Base-by-base conservation (phyloP, 192 early-diverging fungal genomes). In the Glomus cerebriforme region DNA sequence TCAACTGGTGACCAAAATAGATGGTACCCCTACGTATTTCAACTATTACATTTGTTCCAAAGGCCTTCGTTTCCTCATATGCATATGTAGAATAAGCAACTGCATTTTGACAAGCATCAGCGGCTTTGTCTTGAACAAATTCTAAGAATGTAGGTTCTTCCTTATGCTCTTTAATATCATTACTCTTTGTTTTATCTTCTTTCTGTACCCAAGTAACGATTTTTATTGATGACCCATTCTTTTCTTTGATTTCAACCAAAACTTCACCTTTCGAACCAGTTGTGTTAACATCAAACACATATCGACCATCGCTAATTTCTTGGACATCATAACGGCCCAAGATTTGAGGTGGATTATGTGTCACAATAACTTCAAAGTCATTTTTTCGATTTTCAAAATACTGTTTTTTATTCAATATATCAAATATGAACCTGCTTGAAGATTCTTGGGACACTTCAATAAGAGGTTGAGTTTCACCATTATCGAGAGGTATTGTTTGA, bases 241-340 rank as follows among this genome's bases (percentile, higher is more conserved):
- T 76, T 49, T 63, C 69, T 43, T 35, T 76, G 15, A 76, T 64
- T 29, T 59, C 74, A 37, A 76, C 59, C 8, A 39, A 39, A 29
- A 76, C 59, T 22, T 64, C 60, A 12, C 74, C 74, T 76, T 63
- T 31, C 1, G 74, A 59, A 9, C 35, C 59, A 37, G 34, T 63
- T 24, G 74, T 59, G 29, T 76, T 34, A 63, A 76, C 64, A 0
- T 76, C 74, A 76, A 76, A 76, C 32, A 13, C 15, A 45, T 76
- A 76, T 39, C 32, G 31, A 63, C 74, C 74, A 29, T 76, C 17
- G 2, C 37, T 60, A 22, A 76, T 58, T 35, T 64, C 74, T 13
- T 22, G 17, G 6, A 63, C 74, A 5, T 24, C 47, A 26, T 63
- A 26, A 43, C 60, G 74, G 13, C 74, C 39, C 26, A 76, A 76